Conservation (phyloP, 768 basidiomycete species). For the Coprinopsis strossmayeri region DNA sequence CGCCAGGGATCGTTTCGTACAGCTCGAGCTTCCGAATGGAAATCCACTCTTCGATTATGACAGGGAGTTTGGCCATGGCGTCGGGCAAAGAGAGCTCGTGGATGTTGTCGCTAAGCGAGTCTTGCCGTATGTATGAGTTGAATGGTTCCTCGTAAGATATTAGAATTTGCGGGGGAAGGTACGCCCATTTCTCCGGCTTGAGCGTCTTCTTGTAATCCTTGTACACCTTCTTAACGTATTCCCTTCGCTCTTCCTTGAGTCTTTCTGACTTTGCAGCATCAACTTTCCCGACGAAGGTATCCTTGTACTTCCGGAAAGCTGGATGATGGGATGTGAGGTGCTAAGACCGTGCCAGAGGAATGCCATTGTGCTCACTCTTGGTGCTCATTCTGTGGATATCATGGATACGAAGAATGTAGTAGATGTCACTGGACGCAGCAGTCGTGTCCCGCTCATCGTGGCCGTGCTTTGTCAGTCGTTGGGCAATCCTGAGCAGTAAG, state of each 20-base stretch:
- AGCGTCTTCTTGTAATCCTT: slow-evolving; percentile 7
- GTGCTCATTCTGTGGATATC: background rate
- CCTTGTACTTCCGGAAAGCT: slow-evolving; percentile 7
- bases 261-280: background rate
- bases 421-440: slow-evolving; percentile 3
- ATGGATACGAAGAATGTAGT: slow-evolving; percentile 2
- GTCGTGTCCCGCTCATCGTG: slow-evolving; percentile 3
- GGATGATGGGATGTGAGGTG: background rate
- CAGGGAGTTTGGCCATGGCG: background rate
- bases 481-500: background rate
- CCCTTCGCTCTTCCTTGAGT: slow-evolving; percentile 5
- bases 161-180: slow-evolving; percentile 1
- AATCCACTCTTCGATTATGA: slow-evolving; percentile 1
- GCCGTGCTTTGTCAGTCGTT: slow-evolving; percentile 1
- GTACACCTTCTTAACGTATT: background rate
- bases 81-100: background rate
- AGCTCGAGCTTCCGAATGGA: background rate
- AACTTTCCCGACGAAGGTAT: background rate
- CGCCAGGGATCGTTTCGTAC: slow-evolving; percentile 8
- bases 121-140: background rate
- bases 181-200: slow-evolving; percentile 6
- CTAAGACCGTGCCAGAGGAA: background rate
- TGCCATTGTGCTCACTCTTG: background rate
- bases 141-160: slow-evolving; percentile 1
- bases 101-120: background rate